Conservation (phyloP, 2,329 filamentous ascomycete species). For the Cryphonectria nitschkei region DNA sequence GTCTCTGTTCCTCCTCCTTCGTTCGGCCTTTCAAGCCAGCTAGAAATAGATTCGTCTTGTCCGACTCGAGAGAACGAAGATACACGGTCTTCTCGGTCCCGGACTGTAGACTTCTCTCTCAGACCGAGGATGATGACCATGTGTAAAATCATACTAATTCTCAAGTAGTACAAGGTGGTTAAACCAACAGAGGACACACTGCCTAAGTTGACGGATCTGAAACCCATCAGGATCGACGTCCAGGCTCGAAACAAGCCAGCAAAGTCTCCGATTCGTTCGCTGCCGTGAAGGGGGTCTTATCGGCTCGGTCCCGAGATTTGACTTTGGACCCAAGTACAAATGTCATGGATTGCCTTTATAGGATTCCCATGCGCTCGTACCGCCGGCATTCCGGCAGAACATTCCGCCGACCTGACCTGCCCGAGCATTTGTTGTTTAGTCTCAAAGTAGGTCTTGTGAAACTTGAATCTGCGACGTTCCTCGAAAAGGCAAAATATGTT, state of each 20-base stretch:
- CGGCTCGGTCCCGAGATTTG: slow-evolving; percentile 4
- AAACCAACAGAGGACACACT: no score
- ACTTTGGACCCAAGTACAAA: neutral
- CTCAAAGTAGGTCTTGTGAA: neutral
- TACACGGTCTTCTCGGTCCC: no score
- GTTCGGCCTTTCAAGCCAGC: neutral
- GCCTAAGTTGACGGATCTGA: no score
- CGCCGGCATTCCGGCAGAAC: neutral
- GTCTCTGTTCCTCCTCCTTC: neutral
- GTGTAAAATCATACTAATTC: no score
- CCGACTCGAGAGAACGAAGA: neutral
- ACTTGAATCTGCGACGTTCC: neutral
- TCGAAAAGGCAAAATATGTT: neutral
- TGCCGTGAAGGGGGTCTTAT: no score
- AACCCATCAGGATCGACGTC: no score
- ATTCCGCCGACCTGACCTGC: neutral
- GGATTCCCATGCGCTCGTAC: neutral
- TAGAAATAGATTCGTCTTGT: neutral
- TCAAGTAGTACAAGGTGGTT: no score
- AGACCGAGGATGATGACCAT: no score
- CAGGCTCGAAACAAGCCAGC: no score
- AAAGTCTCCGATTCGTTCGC: no score
- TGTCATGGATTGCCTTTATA: no score
- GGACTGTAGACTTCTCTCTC: no score
- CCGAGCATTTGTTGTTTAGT: neutral